A percentile compares a stretch with the other conserved stretches of the same genome.
Evolutionary conservation across 2,329 filamentous ascomycete genomes (phyloP).

Genomic region (Teratosphaeria destructans): DNA sequence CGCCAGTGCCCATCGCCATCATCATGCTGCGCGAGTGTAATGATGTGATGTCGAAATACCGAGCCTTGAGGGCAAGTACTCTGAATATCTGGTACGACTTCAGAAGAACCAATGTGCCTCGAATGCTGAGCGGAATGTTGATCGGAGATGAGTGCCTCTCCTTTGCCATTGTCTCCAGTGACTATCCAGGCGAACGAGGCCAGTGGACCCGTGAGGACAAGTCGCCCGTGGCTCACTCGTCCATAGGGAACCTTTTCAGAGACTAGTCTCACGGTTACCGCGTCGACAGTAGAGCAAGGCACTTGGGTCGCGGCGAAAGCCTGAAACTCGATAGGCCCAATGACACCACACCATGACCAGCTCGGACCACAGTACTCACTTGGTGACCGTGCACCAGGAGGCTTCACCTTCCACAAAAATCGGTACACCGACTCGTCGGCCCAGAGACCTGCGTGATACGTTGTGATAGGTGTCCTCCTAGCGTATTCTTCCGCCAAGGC

Average conservation of each 20-base stretch:
- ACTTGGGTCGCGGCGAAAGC: neutral
- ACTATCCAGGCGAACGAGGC: neutral
- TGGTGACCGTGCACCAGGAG: neutral
- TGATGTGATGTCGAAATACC: neutral
- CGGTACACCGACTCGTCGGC: neutral
- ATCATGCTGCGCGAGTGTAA: neutral
- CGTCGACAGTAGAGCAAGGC: neutral
- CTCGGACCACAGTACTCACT: neutral
- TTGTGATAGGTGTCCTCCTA: neutral
- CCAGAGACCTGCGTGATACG: neutral
- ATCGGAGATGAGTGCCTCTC: too few relatives aligned
- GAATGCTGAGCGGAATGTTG: too few relatives aligned
- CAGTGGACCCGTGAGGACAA: neutral
- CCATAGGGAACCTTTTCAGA: neutral
- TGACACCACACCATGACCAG: neutral
- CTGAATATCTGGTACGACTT: too few relatives aligned
- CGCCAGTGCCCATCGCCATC: too few relatives aligned
- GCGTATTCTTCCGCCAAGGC: neutral
- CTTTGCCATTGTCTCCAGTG: neutral
- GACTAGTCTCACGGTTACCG: neutral
- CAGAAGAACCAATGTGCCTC: neutral
- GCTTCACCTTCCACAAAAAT: neutral
- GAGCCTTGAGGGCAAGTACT: neutral
- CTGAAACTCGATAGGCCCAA: neutral
- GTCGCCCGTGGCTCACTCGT: neutral